Evolutionary conservation across 805 yeast genomes (phyloP), one percentile per base, ranked within the genome.

Genomic region (Zygotorulaspora florentina): DNA sequence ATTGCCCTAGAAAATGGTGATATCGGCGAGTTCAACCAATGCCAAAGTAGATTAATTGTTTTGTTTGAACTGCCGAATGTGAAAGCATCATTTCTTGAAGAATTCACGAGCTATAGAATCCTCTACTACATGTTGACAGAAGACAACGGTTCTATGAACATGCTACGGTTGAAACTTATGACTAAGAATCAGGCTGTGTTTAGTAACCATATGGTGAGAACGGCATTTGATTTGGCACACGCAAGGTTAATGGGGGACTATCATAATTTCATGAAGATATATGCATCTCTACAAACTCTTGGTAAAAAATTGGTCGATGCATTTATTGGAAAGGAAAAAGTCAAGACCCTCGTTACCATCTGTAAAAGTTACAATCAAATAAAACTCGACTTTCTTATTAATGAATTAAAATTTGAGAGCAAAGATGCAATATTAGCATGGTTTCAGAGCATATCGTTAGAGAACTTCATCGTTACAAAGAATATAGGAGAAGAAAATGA

Each of bases 1-100:
- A 70, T 90, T n/a, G 95, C 97, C 0, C 74, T 91, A 31, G 85
- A 81, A 54, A 82, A 85, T 59, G 75, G 77, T 34, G 99, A 91
- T 64, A 67, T 91, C 51, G 97, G 97, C 8, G 98, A 93, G 64
- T 89, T 86, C 64, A 93, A 93, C 68, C 97, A 91, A 64, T 93
- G 98, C 62, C 95, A 86, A 64, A 80, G 95, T 12, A 87, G 88
- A 56, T 67, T 93, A 41, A 78, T 78, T 51, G 71, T 75, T 37
- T 68, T 90, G 18, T 90, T 84, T 59, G 76, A 70, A 23, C 55
- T 57, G 18, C 68, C 69, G 5, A 64, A 67, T 8, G 60, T 68
- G n/a, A 53, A 61, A 3, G 67, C 71, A 9, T 62, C 69, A 11
- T 69, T 70, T 45, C 66, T 72, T 53, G 68, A 73, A 39, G 96